phyloP scores from a whole-genome alignment of 176 grass and related monocot genomes.

The Themeda triandra region DNA sequence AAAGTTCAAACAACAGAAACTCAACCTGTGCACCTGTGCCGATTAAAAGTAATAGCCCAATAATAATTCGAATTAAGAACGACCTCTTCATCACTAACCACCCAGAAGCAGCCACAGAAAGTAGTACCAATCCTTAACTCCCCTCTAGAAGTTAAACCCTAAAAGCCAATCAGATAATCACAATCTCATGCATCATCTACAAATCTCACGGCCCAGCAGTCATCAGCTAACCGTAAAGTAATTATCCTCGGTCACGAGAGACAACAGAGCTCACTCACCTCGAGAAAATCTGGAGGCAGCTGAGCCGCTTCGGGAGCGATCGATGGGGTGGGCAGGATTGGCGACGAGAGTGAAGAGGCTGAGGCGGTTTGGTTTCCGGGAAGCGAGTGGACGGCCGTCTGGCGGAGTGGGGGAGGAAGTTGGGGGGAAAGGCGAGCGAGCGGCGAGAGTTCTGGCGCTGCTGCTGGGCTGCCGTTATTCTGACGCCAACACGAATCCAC shows the following conservation, averaged over 20 bases:
- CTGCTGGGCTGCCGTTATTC: background rate
- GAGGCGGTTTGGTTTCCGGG: background rate
- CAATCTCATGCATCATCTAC: background rate
- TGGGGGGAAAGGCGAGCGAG: slow-evolving; percentile 34
- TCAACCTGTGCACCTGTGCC: background rate
- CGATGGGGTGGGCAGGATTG: background rate
- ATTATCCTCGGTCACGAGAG: background rate
- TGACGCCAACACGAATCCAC: slow-evolving; percentile 24
- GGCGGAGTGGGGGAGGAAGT: background rate
- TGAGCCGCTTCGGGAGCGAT: background rate
- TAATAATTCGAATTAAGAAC: background rate
- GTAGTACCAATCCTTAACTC: background rate
- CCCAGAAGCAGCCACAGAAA: background rate
- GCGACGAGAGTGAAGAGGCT: background rate
- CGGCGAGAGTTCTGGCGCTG: background rate
- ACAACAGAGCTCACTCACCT: background rate
- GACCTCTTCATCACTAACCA: background rate
- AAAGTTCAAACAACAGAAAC: background rate
- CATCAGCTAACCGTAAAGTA: background rate
- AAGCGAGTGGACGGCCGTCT: background rate
- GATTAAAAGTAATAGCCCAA: background rate
- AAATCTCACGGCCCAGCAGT: background rate
- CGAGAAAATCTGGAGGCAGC: slow-evolving; percentile 21
- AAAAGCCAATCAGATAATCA: background rate
- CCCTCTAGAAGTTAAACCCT: background rate